These are phyloP conservation scores for Lasiodiplodia hormozganensis DNA, from an alignment of 2,329 filamentous ascomycete species.

Conservation along the genomic window DNA sequence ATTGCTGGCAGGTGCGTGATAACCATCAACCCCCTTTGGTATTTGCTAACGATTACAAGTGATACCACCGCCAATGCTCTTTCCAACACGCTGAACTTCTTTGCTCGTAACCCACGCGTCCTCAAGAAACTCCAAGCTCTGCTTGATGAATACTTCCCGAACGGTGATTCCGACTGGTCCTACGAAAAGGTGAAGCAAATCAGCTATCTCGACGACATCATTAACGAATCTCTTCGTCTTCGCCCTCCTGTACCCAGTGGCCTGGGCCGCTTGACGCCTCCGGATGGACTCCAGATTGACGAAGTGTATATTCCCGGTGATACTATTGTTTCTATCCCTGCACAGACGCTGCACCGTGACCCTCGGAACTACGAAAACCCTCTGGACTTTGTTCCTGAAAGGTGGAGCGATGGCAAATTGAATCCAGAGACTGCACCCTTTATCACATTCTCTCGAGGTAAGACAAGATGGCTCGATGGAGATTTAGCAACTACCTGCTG, in stretches of 20 bases:
- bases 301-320: slow-evolving; percentile 44
- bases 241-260: slow-evolving; percentile 49
- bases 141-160: slow-evolving; percentile 39
- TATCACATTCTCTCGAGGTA: slow-evolving; percentile 12
- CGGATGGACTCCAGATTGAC: slow-evolving; percentile 46
- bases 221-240: slow-evolving; percentile 53
- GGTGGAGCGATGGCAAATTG: not conserved
- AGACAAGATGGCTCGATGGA: not conserved
- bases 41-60: not conserved
- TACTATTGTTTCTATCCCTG: slow-evolving; percentile 34
- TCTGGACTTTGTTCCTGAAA: slow-evolving; percentile 1
- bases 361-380: not conserved
- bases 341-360: slow-evolving; percentile 31
- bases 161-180: slow-evolving; percentile 36
- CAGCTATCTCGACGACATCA: slow-evolving; percentile 47
- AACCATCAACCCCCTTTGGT: rapidly evolving
- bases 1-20: slow-evolving; percentile 35
- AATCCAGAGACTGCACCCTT: not conserved
- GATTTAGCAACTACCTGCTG: not conserved
- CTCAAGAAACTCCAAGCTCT: slow-evolving; percentile 21
- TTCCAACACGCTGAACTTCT: slow-evolving; percentile 27
- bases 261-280: slow-evolving; percentile 46
- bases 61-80: slow-evolving; percentile 6
- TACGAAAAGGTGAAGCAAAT: slow-evolving; percentile 40
- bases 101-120: slow-evolving; percentile 32